phyloP scores from a whole-genome alignment of 805 yeast genomes.

The Schwanniomyces sp. region DNA sequence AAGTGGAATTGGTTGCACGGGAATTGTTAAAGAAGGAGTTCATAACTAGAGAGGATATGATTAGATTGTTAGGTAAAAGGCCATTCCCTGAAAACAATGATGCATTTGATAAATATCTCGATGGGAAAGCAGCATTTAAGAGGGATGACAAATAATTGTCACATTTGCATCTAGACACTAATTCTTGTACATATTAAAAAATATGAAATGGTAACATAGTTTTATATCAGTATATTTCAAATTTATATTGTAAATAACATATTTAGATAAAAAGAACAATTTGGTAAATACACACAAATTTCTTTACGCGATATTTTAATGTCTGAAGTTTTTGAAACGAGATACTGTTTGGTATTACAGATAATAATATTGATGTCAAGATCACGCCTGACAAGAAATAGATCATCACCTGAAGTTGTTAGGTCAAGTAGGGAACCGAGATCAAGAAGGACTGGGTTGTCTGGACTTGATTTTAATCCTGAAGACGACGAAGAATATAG shows the following conservation, averaged over 20 bases:
- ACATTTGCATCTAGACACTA: conserved; percentile 9
- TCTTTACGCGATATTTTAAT: not conserved
- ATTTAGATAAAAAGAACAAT: not conserved
- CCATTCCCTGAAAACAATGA: conserved; percentile 90
- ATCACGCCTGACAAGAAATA: conserved; percentile 6
- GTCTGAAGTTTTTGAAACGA: not conserved
- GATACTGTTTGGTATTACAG: not conserved
- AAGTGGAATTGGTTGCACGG: conserved; percentile 84
- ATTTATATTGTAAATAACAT: not conserved
- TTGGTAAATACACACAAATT: not conserved
- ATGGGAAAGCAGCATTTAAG: conserved; percentile 44
- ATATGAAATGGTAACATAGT: too few species aligned
- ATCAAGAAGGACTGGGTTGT: conserved; percentile 9
- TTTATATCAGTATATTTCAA: too few species aligned
- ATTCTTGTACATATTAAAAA: not conserved
- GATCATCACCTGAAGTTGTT: conserved; percentile 2
- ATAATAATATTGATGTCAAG: conserved; percentile 2
- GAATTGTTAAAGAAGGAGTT: conserved; percentile 85
- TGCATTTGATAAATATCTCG: conserved; percentile 79
- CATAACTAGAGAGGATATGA: conserved; percentile 91
- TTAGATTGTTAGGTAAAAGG: conserved; percentile 81
- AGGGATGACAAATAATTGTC: conserved; percentile 22
- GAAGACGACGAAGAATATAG: conserved; percentile 14
- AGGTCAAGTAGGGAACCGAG: conserved; percentile 4
- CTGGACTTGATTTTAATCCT: conserved; percentile 18